Evolutionary conservation across 768 basidiomycete genomes (phyloP), one percentile per base, ranked within the genome.

Genomic region (Psilocybe tampanensis): DNA sequence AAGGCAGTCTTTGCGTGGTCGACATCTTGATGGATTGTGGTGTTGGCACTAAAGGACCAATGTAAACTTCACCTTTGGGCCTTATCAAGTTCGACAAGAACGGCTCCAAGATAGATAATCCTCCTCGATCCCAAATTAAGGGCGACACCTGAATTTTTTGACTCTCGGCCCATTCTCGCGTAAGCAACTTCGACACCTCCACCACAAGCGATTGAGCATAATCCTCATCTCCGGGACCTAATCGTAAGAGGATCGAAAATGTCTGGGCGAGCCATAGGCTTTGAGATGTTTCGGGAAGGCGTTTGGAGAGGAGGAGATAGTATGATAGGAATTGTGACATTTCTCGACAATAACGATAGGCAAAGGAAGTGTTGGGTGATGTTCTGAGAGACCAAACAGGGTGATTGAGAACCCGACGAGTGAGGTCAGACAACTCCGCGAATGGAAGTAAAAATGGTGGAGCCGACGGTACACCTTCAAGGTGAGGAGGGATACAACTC

Each of bases 181-280:
- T 78, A 44, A 85, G 49, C 0, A 76, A 52, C 24, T 60, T 63
- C 11, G 71, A 44, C 12, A 84, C 51, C n/a, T 77, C 73, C 18
- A 73, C 69, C 21, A 85, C 56, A 52, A 84, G 72, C 21, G 66
- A 68, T 21, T 75, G 61, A 0, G 82, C 87, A 33, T 73, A 65
- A 1, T 81, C 81, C 66, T 95, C 94, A 60, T 95, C 90, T 12
- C 94, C 93, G 0, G 89, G 90, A 12, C 86, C 73, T 21, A 88
- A 74, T 32, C 80, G 72, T 13, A 72, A 61, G 0, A 90, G 62
- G 44, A 90, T 79, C 0, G 81, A 72, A 32, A 88, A 78, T 2
- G 85, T 83, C 60, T 89, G 88, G 0, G 85, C 83, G 36, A 88
- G 72, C 89, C 90, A 91, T 18, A 86, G 66, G 52, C 84, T 79